Percentiles rank a stretch among this genome's conserved stretches.
phyloP scores from a whole-genome alignment of 192 early-diverging fungal genomes.

The Coemansia guatemalensis region DNA sequence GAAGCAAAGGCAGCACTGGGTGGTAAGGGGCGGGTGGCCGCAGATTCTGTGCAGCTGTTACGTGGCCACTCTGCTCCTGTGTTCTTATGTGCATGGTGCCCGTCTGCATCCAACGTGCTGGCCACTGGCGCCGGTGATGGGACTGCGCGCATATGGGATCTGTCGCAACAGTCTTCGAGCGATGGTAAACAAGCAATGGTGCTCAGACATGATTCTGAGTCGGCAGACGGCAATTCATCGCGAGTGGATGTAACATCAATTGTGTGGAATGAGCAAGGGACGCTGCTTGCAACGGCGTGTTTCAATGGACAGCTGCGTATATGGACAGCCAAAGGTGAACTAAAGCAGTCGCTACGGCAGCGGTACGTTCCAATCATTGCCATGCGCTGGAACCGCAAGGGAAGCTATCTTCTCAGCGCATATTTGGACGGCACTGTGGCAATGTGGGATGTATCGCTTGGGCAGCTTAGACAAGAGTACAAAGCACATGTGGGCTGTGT shows the following conservation, averaged over 20 bases:
- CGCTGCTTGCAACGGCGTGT: constrained; percentile 78
- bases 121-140: constrained; percentile 81
- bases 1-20: not conserved
- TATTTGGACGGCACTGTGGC: constrained; percentile 78
- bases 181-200: constrained; percentile 55
- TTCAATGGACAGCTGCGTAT: constrained; percentile 84
- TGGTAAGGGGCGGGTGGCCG: constrained; percentile 12
- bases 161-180: constrained; percentile 56
- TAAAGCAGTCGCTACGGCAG: constrained; percentile 60
- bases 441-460: constrained; percentile 82
- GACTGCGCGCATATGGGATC: constrained; percentile 83
- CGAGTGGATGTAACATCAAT: constrained; percentile 79
- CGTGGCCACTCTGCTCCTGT: constrained; percentile 72
- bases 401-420: constrained; percentile 70
- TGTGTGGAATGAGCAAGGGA: constrained; percentile 82
- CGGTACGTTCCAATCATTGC: constrained; percentile 82
- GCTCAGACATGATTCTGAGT: constrained; percentile 54
- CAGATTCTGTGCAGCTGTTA: constrained; percentile 57
- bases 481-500: constrained; percentile 52
- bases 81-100: constrained; percentile 81
- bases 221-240: constrained; percentile 34
- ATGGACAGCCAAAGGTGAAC: constrained; percentile 70
- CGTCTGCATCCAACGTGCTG: constrained; percentile 58
- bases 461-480: constrained; percentile 56
- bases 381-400: constrained; percentile 83